phyloP scores from a whole-genome alignment of 306 rosid genomes.

The Cucumis sativus region Cucumber_9930_V3 NC_026661.2:13425001-13425500 shows the following conservation, averaged over 20 bases:
- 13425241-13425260: conserved; percentile 32
- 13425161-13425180: conserved; percentile 49
- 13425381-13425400: background rate
- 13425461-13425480: background rate
- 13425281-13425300: background rate
- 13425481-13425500: background rate
- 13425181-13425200: conserved; percentile 73
- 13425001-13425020: conserved; percentile 78
- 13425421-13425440: background rate
- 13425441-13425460: background rate
- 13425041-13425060: background rate
- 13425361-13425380: background rate
- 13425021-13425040: conserved; percentile 72
- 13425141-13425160: conserved; percentile 76
- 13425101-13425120: conserved; percentile 48
- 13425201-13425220: conserved; percentile 18
- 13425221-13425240: conserved; percentile 12
- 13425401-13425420: conserved; percentile 1
- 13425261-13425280: background rate
- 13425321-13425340: background rate
- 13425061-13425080: background rate
- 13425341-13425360: background rate
- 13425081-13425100: background rate
- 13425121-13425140: conserved; percentile 73
- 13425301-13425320: background rate